Evolutionary conservation across 495 filamentous ascomycete species (phyloP), one percentile per base, ranked within the genome.

Genomic region (Pseudomonodictys pantanalensis): DNA sequence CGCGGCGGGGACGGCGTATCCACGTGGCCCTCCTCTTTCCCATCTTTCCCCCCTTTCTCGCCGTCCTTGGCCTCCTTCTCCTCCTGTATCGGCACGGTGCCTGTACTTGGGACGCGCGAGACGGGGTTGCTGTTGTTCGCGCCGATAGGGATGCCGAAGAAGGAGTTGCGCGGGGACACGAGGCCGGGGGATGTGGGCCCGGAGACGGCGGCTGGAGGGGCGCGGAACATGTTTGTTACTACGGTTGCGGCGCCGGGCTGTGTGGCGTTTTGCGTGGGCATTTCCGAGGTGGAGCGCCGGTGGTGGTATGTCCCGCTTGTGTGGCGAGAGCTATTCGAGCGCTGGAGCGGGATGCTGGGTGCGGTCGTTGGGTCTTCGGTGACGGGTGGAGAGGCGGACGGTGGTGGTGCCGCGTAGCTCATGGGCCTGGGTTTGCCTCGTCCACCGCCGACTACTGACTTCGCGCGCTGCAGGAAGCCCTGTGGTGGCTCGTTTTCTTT

Each of bases 201-300:
- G 8, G 76, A 72, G 2, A 86, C 87, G 20, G 84, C 76, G 15
- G 10, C 79, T 75, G 54, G 71, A 12, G 71, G 71, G 12, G 83
- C 84, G 64, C 85, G 86, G 75, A 91, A 91, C 88, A 95, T 95
- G 65, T 88, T 88, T 57, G 87, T 87, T 18, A 93, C 85, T 26
- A 93, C 82, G 29, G 28, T 52, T 38, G 79, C 81, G 17, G 89
- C 89, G 3, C 83, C 84, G 17, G 66, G 75, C 39, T 60, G 46
- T 8, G n/a, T n/a, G n/a, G n/a, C n/a, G n/a, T n/a, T n/a, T n/a
- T n/a, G n/a, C n/a, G n/a, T n/a, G n/a, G 54, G 42, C 79, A 76
- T 48, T 74, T 96, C 90, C 50, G 89, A 93, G 70, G 78, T 79
- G 17, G 78, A 81, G 72, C 79, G 85, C 73, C 74, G 83, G 74